Percentiles rank a stretch among this genome's conserved stretches.
Evolutionary conservation across 371 early-diverging fungal species (phyloP).

Genomic region (Mucor piriformis): DNA sequence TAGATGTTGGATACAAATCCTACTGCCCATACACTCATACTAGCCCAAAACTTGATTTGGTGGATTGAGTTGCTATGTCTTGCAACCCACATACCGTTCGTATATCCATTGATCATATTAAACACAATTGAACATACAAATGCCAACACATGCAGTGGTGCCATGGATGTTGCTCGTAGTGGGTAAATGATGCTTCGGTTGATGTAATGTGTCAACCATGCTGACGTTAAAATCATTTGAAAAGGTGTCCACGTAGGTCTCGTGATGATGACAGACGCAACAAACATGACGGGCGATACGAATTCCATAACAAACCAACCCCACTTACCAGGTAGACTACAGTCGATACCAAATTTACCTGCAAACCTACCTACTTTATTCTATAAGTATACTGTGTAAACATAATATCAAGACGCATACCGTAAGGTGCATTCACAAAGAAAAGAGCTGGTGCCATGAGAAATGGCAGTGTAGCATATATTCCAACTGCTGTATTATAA

Average conservation of each 20-base stretch:
- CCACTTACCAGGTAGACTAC: conserved; percentile 36
- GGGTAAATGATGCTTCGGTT: conserved; percentile 64
- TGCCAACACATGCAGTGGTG: conserved; percentile 46
- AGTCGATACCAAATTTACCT: conserved; percentile 28
- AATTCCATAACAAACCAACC: conserved; percentile 50
- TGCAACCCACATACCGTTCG: conserved; percentile 61
- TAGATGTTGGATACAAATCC: conserved; percentile 61
- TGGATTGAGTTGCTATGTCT: conserved; percentile 4
- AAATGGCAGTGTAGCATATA: conserved; percentile 24
- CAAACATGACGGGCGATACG: conserved; percentile 37
- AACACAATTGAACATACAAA: conserved; percentile 33
- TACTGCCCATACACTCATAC: conserved; percentile 42
- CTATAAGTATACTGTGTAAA: neutral
- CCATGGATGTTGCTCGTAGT: conserved; percentile 50
- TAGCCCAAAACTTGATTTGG: conserved; percentile 24
- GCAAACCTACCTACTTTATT: conserved; percentile 28
- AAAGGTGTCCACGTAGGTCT: conserved; percentile 26
- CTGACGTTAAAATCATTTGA: conserved; percentile 27
- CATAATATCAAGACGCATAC: too few relatives aligned
- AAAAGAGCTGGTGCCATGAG: conserved; percentile 19
- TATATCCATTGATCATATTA: conserved; percentile 65
- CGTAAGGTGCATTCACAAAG: conserved; percentile 30
- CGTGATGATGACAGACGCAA: conserved; percentile 16
- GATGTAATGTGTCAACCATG: conserved; percentile 64
- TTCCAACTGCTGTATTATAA: conserved; percentile 21